Evolutionary conservation across 805 yeast genomes (phyloP).

Genomic region (Ogataea dorogensis): DNA sequence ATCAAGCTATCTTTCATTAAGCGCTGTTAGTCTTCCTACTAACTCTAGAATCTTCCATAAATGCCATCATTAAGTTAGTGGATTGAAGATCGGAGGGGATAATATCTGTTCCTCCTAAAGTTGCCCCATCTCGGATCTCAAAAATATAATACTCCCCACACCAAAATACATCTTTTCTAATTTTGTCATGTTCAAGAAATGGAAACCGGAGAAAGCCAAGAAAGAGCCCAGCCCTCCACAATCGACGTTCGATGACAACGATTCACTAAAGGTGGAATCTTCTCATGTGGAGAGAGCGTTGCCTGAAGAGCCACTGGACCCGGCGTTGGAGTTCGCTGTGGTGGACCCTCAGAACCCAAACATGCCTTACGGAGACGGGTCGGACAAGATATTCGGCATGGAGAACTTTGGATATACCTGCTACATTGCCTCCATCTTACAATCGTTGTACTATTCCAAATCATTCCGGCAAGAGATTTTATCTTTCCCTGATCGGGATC

Average conservation of each 20-base stretch:
- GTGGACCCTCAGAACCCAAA: conserved; percentile 20
- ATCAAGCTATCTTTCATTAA: too few relatives aligned
- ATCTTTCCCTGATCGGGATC: conserved; percentile 43
- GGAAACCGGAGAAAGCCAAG: conserved; percentile 27
- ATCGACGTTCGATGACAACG: background rate
- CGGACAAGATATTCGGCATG: conserved; percentile 71
- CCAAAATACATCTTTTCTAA: conserved; percentile 4
- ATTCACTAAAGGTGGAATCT: conserved; percentile 17
- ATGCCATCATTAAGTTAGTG: background rate
- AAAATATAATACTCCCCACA: conserved; percentile 8
- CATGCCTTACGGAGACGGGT: conserved; percentile 64
- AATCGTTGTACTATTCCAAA: conserved; percentile 75
- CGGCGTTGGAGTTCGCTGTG: conserved; percentile 23
- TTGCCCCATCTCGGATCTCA: background rate
- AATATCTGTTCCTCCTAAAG: background rate
- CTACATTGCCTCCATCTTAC: conserved; percentile 90
- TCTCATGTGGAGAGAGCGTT: conserved; percentile 20
- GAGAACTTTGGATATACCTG: conserved; percentile 91
- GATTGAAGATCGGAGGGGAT: background rate
- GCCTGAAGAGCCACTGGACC: conserved; percentile 24
- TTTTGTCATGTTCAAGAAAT: conserved; percentile 26
- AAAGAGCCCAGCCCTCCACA: conserved; percentile 7
- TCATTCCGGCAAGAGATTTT: conserved; percentile 61
- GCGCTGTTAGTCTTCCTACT: too few relatives aligned
- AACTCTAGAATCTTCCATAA: too few relatives aligned